A percentile compares a stretch with the other conserved stretches of the same genome.
phyloP scores from a whole-genome alignment of 129 eudicot species.

The Silybum marianum region DNA sequence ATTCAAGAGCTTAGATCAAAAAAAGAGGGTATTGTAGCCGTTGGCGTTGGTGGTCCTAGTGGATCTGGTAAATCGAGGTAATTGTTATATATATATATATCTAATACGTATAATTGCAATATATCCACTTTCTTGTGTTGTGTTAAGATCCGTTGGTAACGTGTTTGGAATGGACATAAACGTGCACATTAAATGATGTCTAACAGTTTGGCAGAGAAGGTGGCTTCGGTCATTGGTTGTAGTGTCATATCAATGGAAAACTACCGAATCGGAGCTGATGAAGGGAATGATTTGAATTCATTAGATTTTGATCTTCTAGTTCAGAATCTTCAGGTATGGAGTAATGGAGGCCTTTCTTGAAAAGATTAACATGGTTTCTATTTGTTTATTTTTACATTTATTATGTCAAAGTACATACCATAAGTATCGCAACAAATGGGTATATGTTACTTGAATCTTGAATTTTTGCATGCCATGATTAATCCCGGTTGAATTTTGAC shows the following conservation, averaged over 20 bases:
- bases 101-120: constrained; percentile 9
- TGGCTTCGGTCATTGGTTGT: constrained; percentile 97
- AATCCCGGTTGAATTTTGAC: neutral
- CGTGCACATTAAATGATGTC: constrained; percentile 29
- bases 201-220: constrained; percentile 95
- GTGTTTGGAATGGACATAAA: constrained; percentile 15
- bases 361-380: neutral
- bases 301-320: constrained; percentile 89
- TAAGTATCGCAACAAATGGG: neutral
- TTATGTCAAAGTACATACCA: neutral
- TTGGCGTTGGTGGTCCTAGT: constrained; percentile 99
- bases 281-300: constrained; percentile 72
- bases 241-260: constrained; percentile 91
- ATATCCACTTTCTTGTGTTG: neutral
- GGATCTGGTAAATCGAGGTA: constrained; percentile 99
- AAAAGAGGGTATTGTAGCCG: constrained; percentile 89
- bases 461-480: neutral
- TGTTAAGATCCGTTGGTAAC: neutral
- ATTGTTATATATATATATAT: constrained; percentile 40
- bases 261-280: constrained; percentile 85
- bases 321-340: constrained; percentile 82
- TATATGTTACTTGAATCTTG: neutral
- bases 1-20: constrained; percentile 94
- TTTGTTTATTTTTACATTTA: neutral
- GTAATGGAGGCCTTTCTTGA: neutral